A percentile compares a stretch with the other conserved stretches of the same genome.
Evolutionary conservation across 2,329 filamentous ascomycete species (phyloP).

Genomic region (Keithomyces neogunnii): DNA sequence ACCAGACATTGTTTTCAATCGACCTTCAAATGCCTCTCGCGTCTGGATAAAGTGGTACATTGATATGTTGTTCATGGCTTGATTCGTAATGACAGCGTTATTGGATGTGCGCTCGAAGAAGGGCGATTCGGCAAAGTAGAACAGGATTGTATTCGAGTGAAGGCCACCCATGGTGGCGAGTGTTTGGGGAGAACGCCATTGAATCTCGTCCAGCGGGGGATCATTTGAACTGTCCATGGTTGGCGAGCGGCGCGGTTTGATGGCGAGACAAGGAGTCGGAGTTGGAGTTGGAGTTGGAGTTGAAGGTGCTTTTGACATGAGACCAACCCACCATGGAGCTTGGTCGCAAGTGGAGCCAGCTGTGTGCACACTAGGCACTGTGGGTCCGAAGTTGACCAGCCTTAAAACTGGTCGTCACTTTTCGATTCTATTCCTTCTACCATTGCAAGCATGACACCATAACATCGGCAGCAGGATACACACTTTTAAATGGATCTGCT

Average conservation of each 20-base stretch:
- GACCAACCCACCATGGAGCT: not conserved
- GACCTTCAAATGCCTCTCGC: constrained; percentile 54
- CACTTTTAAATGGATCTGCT: constrained; percentile 74
- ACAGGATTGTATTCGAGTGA: constrained; percentile 56
- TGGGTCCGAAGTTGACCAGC: not conserved
- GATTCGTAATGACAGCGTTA: constrained; percentile 54
- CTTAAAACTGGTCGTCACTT: not conserved
- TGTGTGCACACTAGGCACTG: not conserved
- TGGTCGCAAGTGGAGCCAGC: not conserved
- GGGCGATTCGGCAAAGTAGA: constrained; percentile 59
- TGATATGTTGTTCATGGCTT: constrained; percentile 52
- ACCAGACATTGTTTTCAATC: constrained; percentile 55
- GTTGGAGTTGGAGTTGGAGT: not conserved
- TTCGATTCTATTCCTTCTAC: not conserved
- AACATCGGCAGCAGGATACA: not conserved
- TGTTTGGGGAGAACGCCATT: constrained; percentile 49
- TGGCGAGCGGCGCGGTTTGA: not conserved
- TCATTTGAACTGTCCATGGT: constrained; percentile 38
- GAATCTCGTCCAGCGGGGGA: constrained; percentile 56
- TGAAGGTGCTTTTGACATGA: not conserved
- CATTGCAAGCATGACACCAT: not conserved
- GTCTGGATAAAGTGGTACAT: constrained; percentile 51
- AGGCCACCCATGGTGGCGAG: constrained; percentile 47
- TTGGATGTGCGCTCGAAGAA: constrained; percentile 63
- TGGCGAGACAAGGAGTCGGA: not conserved